Conservation (phyloP, 2,329 filamentous ascomycete species). For the Penicillium oxalicum region DNA sequence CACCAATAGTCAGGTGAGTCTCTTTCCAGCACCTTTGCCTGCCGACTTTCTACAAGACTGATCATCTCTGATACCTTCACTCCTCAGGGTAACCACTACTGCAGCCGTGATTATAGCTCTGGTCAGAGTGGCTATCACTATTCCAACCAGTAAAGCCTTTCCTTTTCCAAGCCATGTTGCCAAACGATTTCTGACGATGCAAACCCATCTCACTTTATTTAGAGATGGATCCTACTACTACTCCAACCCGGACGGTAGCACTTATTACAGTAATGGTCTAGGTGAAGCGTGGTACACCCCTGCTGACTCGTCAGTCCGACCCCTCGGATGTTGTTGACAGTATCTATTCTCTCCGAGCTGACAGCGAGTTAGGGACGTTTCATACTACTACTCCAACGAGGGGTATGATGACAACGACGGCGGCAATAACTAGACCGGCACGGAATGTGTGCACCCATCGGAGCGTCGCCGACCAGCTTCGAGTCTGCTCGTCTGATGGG, state of each 20-base stretch:
- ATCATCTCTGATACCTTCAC: neutral
- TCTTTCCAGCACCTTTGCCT: neutral
- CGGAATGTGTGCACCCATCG: too few relatives aligned
- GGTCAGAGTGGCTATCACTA: constrained; percentile 8
- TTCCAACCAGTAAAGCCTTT: constrained; percentile 6
- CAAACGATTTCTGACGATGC: neutral
- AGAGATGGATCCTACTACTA: constrained; percentile 14
- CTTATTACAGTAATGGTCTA: constrained; percentile 8
- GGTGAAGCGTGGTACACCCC: constrained; percentile 3
- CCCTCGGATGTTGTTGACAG: too few relatives aligned
- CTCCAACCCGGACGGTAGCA: constrained; percentile 11
- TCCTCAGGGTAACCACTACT: constrained; percentile 9
- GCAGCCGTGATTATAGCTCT: constrained; percentile 5
- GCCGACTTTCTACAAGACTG: too few relatives aligned
- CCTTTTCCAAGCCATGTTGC: neutral
- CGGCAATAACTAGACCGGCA: too few relatives aligned
- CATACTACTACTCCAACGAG: too few relatives aligned
- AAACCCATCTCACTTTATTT: too few relatives aligned
- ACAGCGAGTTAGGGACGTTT: too few relatives aligned
- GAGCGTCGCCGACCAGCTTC: too few relatives aligned
- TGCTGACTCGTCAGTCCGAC: neutral
- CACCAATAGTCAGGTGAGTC: constrained; percentile 7
- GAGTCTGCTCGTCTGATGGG: too few relatives aligned
- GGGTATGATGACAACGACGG: too few relatives aligned
- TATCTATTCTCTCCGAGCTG: too few relatives aligned